Percentiles rank a stretch among this genome's conserved stretches.
phyloP scores from a whole-genome alignment of 345 rosid species.

The Aurinia saxatilis region DNA sequence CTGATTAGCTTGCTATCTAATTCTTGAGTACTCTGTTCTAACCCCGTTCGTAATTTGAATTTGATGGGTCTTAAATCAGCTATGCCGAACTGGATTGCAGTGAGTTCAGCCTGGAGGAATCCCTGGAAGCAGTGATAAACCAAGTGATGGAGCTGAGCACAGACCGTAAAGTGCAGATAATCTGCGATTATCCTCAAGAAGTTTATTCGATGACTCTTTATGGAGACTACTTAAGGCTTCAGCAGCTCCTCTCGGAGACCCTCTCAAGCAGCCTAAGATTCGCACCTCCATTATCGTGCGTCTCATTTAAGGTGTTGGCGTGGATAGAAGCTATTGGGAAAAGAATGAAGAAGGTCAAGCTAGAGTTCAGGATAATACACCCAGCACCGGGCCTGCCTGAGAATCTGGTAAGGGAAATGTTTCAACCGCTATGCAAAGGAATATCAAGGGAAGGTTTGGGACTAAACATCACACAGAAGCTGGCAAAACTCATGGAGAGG shows the following conservation, averaged over 20 bases:
- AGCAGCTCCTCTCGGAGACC: slow-evolving; percentile 70
- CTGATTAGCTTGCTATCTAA: background rate
- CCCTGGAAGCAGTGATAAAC: slow-evolving; percentile 46
- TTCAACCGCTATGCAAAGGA: slow-evolving; percentile 38
- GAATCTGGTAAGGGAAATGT: slow-evolving; percentile 61
- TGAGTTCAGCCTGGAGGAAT: slow-evolving; percentile 61
- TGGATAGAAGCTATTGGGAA: slow-evolving; percentile 51
- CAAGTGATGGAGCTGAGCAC: slow-evolving; percentile 55
- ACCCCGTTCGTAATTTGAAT: background rate
- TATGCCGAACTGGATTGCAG: slow-evolving; percentile 41
- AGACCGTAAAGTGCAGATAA: slow-evolving; percentile 49
- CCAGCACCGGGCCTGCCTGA: slow-evolving; percentile 84
- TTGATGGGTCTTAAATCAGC: slow-evolving; percentile 33
- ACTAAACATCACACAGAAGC: slow-evolving; percentile 59
- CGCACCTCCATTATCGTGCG: slow-evolving; percentile 45
- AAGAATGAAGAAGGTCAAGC: slow-evolving; percentile 52
- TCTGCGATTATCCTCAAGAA: slow-evolving; percentile 45
- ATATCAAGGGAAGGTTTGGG: slow-evolving; percentile 81
- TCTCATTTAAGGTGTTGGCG: slow-evolving; percentile 41
- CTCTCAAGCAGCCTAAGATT: slow-evolving; percentile 49
- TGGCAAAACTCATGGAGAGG: slow-evolving; percentile 65
- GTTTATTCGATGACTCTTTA: slow-evolving; percentile 45
- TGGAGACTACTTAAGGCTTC: slow-evolving; percentile 73
- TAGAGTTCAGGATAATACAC: slow-evolving; percentile 76
- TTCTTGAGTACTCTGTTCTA: background rate